Evolutionary conservation across 2,329 filamentous ascomycete genomes (phyloP).

Genomic region (Aureobasidium musti): DNA sequence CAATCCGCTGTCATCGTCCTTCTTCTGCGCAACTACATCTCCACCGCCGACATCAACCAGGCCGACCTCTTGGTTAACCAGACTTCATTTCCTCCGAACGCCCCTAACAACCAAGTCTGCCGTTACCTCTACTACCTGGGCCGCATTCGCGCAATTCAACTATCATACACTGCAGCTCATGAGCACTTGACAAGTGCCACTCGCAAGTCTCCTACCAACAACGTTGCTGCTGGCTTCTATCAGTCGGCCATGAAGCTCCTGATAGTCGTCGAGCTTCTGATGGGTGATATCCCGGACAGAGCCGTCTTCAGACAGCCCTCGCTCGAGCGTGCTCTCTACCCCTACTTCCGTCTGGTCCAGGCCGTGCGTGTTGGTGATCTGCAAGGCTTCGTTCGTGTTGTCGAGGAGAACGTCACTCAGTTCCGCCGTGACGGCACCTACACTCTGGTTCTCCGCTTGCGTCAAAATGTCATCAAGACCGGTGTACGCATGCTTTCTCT

Average conservation of each 20-base stretch:
- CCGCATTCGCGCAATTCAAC: slow-evolving; percentile 91
- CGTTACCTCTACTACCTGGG: slow-evolving; percentile 97
- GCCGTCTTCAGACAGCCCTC: slow-evolving; percentile 87
- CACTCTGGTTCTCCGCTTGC: slow-evolving; percentile 87
- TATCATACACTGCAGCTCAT: slow-evolving; percentile 95
- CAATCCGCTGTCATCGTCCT: slow-evolving; percentile 95
- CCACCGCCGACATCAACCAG: slow-evolving; percentile 94
- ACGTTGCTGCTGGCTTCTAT: slow-evolving; percentile 88
- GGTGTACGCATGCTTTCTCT: slow-evolving; percentile 99
- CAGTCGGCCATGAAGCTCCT: slow-evolving; percentile 96
- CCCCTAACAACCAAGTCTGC: slow-evolving; percentile 97
- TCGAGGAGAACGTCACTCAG: slow-evolving; percentile 75
- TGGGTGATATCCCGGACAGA: slow-evolving; percentile 97
- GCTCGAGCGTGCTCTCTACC: slow-evolving; percentile 83
- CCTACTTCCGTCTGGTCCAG: slow-evolving; percentile 91
- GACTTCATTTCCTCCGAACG: slow-evolving; percentile 90
- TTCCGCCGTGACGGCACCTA: slow-evolving; percentile 96
- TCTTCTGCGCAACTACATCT: slow-evolving; percentile 91
- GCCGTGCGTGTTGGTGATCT: slow-evolving; percentile 96
- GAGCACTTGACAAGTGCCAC: slow-evolving; percentile 91
- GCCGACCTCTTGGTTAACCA: slow-evolving; percentile 94
- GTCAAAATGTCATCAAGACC: slow-evolving; percentile 99
- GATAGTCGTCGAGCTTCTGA: slow-evolving; percentile 91
- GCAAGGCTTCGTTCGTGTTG: slow-evolving; percentile 85
- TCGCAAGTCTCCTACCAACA: slow-evolving; percentile 88